A percentile compares a stretch with the other conserved stretches of the same genome.
These are phyloP conservation scores for Fragosphaeria purpurea DNA, from an alignment of 2,329 filamentous ascomycete genomes.

Conservation along the genomic window DNA sequence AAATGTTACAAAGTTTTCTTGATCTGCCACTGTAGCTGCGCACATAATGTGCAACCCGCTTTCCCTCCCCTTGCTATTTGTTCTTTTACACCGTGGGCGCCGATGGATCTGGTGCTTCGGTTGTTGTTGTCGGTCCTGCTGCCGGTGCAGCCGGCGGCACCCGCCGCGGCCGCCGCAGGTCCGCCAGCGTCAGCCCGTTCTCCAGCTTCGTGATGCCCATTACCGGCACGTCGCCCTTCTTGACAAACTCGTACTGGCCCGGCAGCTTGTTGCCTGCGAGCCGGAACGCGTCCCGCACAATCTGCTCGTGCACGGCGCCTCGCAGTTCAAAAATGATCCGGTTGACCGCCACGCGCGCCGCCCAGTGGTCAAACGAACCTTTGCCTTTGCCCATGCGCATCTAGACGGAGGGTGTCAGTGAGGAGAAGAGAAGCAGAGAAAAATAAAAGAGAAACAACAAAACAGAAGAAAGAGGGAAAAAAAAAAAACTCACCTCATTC, in stretches of 20 bases:
- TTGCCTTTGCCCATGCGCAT: constrained; percentile 99
- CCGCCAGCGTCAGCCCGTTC: constrained; percentile 70
- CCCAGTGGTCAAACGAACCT: constrained; percentile 95
- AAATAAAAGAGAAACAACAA: constrained; percentile 1
- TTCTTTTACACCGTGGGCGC: constrained; percentile 1
- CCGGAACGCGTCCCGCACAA: constrained; percentile 86
- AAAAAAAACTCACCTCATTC: constrained; percentile 57
- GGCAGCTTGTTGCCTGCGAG: constrained; percentile 92
- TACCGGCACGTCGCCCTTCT: constrained; percentile 78
- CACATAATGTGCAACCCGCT: no score
- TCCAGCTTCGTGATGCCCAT: constrained; percentile 87
- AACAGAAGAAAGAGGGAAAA: neutral
- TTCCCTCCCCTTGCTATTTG: no score
- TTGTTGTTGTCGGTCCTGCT: constrained; percentile 17
- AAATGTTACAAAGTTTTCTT: no score
- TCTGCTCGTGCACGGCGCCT: constrained; percentile 86
- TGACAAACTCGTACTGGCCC: constrained; percentile 84
- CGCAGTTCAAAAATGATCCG: constrained; percentile 89
- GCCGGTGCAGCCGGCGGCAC: constrained; percentile 33
- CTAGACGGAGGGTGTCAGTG: constrained; percentile 24
- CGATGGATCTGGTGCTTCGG: constrained; percentile 14
- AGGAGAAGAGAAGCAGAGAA: neutral
- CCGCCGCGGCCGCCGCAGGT: constrained; percentile 70
- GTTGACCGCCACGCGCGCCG: constrained; percentile 77
- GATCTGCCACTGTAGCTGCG: no score